A percentile compares a stretch with the other conserved stretches of the same genome.
These are phyloP conservation scores for Hypoxylon sp. DNA, from an alignment of 2,329 filamentous ascomycete species.

Conservation along the genomic window DNA sequence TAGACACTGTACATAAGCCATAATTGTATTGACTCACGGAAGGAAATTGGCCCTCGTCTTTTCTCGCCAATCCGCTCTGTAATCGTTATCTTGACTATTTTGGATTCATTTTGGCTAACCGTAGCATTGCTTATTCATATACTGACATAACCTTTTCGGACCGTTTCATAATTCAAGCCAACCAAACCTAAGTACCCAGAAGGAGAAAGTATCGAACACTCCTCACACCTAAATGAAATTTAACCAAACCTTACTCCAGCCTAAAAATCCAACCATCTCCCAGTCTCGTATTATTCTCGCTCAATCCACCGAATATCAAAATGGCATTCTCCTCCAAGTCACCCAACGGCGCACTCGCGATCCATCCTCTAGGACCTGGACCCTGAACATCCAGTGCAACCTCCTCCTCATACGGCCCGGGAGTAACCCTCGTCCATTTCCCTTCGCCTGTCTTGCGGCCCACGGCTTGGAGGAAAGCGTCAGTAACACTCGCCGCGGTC, in stretches of 20 bases:
- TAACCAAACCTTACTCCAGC: constrained; percentile 57
- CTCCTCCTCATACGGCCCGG: constrained; percentile 67
- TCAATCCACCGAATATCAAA: constrained; percentile 73
- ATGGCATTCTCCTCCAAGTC: constrained; percentile 73
- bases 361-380: constrained; percentile 70
- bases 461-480: constrained; percentile 68
- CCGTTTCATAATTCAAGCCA: constrained; percentile 4
- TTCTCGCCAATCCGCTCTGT: neutral
- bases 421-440: constrained; percentile 68
- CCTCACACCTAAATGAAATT: constrained; percentile 2
- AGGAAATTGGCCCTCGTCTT: constrained; percentile 7
- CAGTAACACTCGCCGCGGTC: constrained; percentile 69
- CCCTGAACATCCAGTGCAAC: constrained; percentile 62
- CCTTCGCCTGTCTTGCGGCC: constrained; percentile 70
- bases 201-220: constrained; percentile 6
- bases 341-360: constrained; percentile 69
- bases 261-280: constrained; percentile 77
- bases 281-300: constrained; percentile 65
- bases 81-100: neutral
- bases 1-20: constrained; percentile 51
- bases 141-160: neutral
- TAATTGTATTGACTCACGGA: constrained; percentile 47
- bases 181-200: constrained; percentile 17
- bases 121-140: constrained; percentile 6
- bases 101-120: constrained; percentile 4